Percentiles rank a stretch among this genome's conserved stretches.
Evolutionary conservation across 2,329 filamentous ascomycete species (phyloP).

Genomic region (Aspergillus sp.): DNA sequence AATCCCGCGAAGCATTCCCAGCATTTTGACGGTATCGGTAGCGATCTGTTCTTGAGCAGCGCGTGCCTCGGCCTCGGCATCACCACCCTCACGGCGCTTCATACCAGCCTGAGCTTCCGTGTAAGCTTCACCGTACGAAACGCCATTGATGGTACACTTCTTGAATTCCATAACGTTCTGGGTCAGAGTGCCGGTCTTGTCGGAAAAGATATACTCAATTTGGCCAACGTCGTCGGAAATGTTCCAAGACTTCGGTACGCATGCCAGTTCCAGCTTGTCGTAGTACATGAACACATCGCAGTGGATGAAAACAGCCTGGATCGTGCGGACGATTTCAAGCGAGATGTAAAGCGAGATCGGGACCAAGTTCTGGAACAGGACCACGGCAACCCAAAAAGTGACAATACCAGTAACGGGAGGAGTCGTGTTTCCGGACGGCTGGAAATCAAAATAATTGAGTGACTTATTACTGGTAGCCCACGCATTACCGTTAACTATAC

Average conservation of each 20-base stretch:
- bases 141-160: conserved; percentile 93
- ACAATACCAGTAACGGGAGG: conserved; percentile 81
- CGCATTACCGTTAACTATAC: conserved; percentile 72
- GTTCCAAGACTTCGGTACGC: conserved; percentile 97
- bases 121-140: conserved; percentile 93
- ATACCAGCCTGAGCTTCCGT: conserved; percentile 95
- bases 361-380: conserved; percentile 96
- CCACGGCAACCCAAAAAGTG: conserved; percentile 91
- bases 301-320: conserved; percentile 95
- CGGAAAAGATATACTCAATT: conserved; percentile 97
- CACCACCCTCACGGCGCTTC: conserved; percentile 81
- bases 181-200: conserved; percentile 84
- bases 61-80: conserved; percentile 72
- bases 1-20: conserved; percentile 62
- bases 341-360: conserved; percentile 97
- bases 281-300: conserved; percentile 97
- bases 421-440: conserved; percentile 61
- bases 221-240: conserved; percentile 97
- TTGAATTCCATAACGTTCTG: conserved; percentile 99
- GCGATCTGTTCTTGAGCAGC: conserved; percentile 70
- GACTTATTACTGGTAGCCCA: conserved; percentile 72
- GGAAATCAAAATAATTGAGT: conserved; percentile 73
- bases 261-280: conserved; percentile 84
- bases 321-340: conserved; percentile 85
- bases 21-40: conserved; percentile 62